These are phyloP conservation scores for Capronia americana DNA, from an alignment of 2,329 filamentous ascomycete species.

Conservation along the genomic window DNA sequence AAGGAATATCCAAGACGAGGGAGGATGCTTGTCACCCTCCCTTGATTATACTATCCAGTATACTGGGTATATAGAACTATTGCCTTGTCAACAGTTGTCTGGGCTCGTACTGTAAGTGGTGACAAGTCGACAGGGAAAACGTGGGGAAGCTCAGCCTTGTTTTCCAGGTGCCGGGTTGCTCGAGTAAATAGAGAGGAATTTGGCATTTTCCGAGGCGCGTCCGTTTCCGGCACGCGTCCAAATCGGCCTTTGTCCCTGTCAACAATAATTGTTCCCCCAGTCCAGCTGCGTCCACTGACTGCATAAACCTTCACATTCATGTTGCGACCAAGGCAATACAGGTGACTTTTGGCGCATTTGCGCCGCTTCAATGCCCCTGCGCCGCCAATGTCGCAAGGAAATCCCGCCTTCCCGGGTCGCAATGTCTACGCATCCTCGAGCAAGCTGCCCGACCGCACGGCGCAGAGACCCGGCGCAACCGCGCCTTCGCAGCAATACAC, in stretches of 20 bases:
- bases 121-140: too few species aligned
- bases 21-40: background rate
- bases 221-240: constrained; percentile 5
- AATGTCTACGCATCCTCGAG: constrained; percentile 59
- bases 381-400: constrained; percentile 40
- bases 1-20: background rate
- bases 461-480: constrained; percentile 32
- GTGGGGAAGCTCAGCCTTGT: background rate
- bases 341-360: constrained; percentile 23
- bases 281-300: background rate
- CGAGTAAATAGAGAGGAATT: background rate
- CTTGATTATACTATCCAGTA: background rate
- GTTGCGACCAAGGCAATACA: constrained; percentile 13
- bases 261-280: background rate
- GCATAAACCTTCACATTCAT: constrained; percentile 10
- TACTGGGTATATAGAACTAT: background rate
- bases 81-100: too few species aligned
- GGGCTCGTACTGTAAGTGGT: too few species aligned
- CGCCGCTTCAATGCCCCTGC: constrained; percentile 11
- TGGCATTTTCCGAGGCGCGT: background rate
- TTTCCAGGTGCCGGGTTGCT: background rate
- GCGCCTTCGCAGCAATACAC: constrained; percentile 49
- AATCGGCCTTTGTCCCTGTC: background rate
- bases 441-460: constrained; percentile 59
- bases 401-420: constrained; percentile 62